A percentile compares a stretch with the other conserved stretches of the same genome.
Conservation (phyloP, 805 yeast genomes). For the Naumovozyma castellii region DNA sequence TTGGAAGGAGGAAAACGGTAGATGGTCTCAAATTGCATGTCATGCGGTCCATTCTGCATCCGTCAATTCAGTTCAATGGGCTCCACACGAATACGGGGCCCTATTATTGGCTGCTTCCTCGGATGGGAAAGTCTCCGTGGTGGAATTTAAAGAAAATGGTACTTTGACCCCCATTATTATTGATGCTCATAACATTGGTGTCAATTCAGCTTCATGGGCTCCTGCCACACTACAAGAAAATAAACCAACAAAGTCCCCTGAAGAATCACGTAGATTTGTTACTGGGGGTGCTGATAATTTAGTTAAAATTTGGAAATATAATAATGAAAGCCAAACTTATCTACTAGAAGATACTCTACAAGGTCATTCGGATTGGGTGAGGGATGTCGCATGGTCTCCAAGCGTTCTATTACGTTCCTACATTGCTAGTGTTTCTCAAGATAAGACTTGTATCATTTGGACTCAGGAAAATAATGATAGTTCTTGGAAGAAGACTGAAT, state of each 20-base stretch:
- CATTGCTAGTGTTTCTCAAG: conserved; percentile 95
- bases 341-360: conserved; percentile 65
- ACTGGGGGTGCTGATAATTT: conserved; percentile 94
- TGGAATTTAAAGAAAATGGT: conserved; percentile 87
- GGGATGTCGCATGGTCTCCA: conserved; percentile 98
- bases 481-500: conserved; percentile 71
- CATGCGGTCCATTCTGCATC: conserved; percentile 87
- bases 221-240: conserved; percentile 38
- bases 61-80: conserved; percentile 92
- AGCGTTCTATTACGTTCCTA: conserved; percentile 76
- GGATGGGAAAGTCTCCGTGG: conserved; percentile 85
- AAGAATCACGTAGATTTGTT: conserved; percentile 63
- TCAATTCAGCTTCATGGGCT: conserved; percentile 93
- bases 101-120: conserved; percentile 81
- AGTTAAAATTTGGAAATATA: conserved; percentile 82
- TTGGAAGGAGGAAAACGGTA: conserved; percentile 89
- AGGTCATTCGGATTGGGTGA: conserved; percentile 97
- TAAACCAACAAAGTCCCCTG: conserved; percentile 24
- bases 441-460: conserved; percentile 91
- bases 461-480: conserved; percentile 61
- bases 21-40: conserved; percentile 80
- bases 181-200: conserved; percentile 88
- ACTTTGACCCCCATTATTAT: conserved; percentile 47
- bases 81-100: conserved; percentile 95
- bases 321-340: conserved; percentile 46